Base-by-base conservation (phyloP, 208 protist species). In the Balamuthia mandrillaris region DNA sequence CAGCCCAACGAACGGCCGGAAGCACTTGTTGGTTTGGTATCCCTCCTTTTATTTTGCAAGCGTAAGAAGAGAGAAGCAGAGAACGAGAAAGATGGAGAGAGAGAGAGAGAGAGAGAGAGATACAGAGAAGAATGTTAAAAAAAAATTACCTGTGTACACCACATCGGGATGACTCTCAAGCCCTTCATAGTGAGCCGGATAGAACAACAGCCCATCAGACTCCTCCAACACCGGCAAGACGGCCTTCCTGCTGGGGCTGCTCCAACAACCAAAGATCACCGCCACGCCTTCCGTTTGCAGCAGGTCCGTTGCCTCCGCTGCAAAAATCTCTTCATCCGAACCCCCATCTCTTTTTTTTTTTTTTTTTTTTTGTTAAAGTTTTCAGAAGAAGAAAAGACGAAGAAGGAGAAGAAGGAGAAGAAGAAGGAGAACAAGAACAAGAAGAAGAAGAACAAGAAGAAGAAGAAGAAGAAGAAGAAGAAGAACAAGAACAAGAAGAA, bases 211-310 rank as follows among this genome's bases (percentile, higher is more conserved):
- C 16, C 65, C 65, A 44, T 75, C 52, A 33, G 45, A 54, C 42
- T 37, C 24, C 42, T 37, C 6, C 27, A 75, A 44, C 3, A 44
- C 7, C 0, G 65, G 41, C 24, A 75, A 44, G 41, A 75, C 65
- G 39, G 65, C 65, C 65, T 75, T 75, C 65, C 65, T 75, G 65
- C 65, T 75, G 0, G 18, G 42, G 41, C 65, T 75, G 65, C 42
- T 75, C 65, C 65, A 75, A 44, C 65, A 75, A 37, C 65, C 65
- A 33, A 75, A 75, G 24, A 75, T 44, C 24, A 75, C 65, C 24
- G 45, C 65, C 27, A 75, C 65, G 27, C 37, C 31, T 37, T 51
- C 39, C 65, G 18, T 6, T 14, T 37, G n/a, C 42, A 75, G 65
- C n/a, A 75, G n/a, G 42, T 44, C 18, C 41, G 45, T 21, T 44